Base-by-base conservation (phyloP, 345 rosid species). In the Schrenkiella parvula region DNA sequence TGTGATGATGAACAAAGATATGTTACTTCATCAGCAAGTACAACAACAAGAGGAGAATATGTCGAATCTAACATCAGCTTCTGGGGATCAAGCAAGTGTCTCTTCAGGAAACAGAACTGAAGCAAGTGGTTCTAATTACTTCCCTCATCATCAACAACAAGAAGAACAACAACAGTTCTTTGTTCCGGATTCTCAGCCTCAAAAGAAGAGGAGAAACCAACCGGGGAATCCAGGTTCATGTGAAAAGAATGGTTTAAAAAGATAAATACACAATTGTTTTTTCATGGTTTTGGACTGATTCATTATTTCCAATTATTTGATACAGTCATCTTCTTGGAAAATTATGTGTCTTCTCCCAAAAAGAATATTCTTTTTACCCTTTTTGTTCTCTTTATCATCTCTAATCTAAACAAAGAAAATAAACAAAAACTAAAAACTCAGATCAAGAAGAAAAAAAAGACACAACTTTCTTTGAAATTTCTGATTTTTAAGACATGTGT, bases 11-110 rank as follows among this genome's bases (percentile, higher is more conserved):
- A 74, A 84, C 82, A 80, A 87, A 78, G 81, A 75, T 50, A 79
- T 84, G 78, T 61, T 85, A 52, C 85, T 87, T 67, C 81, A 79
- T 44, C 86, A 76, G 13, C 72, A 76, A 51, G 62, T 50, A 32
- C 76, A 76, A 14, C 82, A 79, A 41, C 81, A 81, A 22, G 88
- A 86, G 52, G 90, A 86, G 63, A 87, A 89, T 75, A 87, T 90
- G 98, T 90, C 97, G 28, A 93, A 90, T 84, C 80, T 93, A 83
- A 93, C 98, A 71, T 87, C 91, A 66, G 88, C 89, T 73, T 86
- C 93, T 68, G 89, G 83, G 29, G 84, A 84, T 80, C 80, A 76
- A 70, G 88, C 93, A 65, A 90, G 90, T 85, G 88, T 82, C 79
- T 88, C 93, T 78, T 90, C 92, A 26, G 90, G 85, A 31, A 84